Conservation (phyloP, 2,329 filamentous ascomycete genomes). For the Exophiala aquamarina region DNA sequence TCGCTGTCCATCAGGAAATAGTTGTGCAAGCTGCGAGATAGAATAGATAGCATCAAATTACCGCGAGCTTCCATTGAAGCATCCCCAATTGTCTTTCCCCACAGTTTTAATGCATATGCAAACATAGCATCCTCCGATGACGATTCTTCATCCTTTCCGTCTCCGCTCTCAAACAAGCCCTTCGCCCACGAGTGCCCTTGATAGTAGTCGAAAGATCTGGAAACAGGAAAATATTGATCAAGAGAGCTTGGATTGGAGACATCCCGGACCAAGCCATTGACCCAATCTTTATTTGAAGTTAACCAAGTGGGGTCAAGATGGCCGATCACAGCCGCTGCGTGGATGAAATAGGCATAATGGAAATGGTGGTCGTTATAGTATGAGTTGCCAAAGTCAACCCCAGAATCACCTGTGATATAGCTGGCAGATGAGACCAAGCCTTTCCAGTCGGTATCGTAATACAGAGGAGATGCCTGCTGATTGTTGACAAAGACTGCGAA, state of each 20-base stretch:
- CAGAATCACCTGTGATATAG: slow-evolving; percentile 67
- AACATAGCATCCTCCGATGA: slow-evolving; percentile 89
- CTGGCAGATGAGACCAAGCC: slow-evolving; percentile 76
- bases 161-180: slow-evolving; percentile 52
- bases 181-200: slow-evolving; percentile 92
- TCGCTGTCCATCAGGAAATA: slow-evolving; percentile 78
- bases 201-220: slow-evolving; percentile 87
- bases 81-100: slow-evolving; percentile 79
- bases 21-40: slow-evolving; percentile 68
- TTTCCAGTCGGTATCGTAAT: slow-evolving; percentile 66
- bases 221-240: slow-evolving; percentile 78
- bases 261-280: slow-evolving; percentile 83
- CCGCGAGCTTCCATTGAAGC: slow-evolving; percentile 75
- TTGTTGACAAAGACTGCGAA: slow-evolving; percentile 69
- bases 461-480: slow-evolving; percentile 61
- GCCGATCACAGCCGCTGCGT: slow-evolving; percentile 79
- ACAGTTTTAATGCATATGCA: slow-evolving; percentile 87
- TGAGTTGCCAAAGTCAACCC: slow-evolving; percentile 83
- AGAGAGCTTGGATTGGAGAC: slow-evolving; percentile 70
- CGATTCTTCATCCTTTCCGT: slow-evolving; percentile 67
- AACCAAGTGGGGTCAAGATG: slow-evolving; percentile 77
- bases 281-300: slow-evolving; percentile 69
- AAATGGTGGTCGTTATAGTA: slow-evolving; percentile 69
- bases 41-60: slow-evolving; percentile 79
- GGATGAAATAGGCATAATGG: slow-evolving; percentile 81